Evolutionary conservation across 306 rosid species (phyloP).

Genomic region (Medicago arabica): DNA sequence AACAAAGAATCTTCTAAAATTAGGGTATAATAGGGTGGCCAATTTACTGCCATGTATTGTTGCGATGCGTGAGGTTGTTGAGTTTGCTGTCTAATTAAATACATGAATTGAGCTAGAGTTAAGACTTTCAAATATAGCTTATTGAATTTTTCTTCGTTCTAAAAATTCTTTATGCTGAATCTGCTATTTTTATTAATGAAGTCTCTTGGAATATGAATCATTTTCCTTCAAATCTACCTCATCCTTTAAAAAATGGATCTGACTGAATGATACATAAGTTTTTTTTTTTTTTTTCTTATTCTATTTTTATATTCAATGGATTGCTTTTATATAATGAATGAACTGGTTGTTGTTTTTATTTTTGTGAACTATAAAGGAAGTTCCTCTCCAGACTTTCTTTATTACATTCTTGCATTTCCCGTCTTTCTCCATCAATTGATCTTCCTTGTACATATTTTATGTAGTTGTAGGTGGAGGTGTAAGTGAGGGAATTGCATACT

Average conservation of each 20-base stretch:
- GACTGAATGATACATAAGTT: not conserved
- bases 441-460: slow-evolving; percentile 26
- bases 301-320: not conserved
- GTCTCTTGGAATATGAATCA: not conserved
- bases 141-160: slow-evolving; percentile 14
- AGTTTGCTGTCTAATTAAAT: slow-evolving; percentile 21
- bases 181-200: not conserved
- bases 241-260: not conserved
- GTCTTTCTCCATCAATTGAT: slow-evolving; percentile 15
- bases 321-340: slow-evolving; percentile 1
- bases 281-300: too few relatives aligned
- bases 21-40: slow-evolving; percentile 10
- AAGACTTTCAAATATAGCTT: slow-evolving; percentile 8
- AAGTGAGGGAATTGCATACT: slow-evolving; percentile 72
- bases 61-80: not conserved
- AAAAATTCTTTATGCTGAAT: not conserved
- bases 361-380: slow-evolving; percentile 2
- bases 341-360: not conserved
- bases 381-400: slow-evolving; percentile 1
- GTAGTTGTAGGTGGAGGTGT: slow-evolving; percentile 50
- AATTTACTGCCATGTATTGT: slow-evolving; percentile 4
- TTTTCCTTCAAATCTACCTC: not conserved
- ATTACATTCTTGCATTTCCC: not conserved
- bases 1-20: slow-evolving; percentile 25
- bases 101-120: slow-evolving; percentile 3